Percentiles rank a stretch among this genome's conserved stretches.
These are phyloP conservation scores for Leccinum colubrinum DNA, from an alignment of 1,284 basidiomycete species.

Conservation along the genomic window DNA sequence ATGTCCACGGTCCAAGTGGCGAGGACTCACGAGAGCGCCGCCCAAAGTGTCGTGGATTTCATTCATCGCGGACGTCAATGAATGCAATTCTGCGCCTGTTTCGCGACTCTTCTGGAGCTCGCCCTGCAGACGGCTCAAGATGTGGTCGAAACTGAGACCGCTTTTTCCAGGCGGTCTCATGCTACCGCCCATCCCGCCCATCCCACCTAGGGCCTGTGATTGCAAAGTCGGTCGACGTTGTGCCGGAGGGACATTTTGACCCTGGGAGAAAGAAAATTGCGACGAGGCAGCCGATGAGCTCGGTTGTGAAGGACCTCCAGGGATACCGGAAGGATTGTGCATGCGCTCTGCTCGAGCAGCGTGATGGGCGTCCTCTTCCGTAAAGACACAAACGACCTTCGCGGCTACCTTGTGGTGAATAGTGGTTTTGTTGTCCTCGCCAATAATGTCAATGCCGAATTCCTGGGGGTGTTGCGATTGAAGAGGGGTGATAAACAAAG, in stretches of 20 bases:
- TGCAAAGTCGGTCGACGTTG: slow-evolving; percentile 58
- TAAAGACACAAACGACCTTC: slow-evolving; percentile 87
- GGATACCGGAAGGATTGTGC: slow-evolving; percentile 21
- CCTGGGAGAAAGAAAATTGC: slow-evolving; percentile 38
- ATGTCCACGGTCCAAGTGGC: neutral
- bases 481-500: neutral
- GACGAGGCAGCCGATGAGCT: slow-evolving; percentile 29
- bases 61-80: slow-evolving; percentile 78
- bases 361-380: slow-evolving; percentile 78
- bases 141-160: slow-evolving; percentile 82
- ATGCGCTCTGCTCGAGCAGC: slow-evolving; percentile 63
- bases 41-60: slow-evolving; percentile 93
- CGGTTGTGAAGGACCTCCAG: slow-evolving; percentile 27
- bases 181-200: slow-evolving; percentile 74
- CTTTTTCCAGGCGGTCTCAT: slow-evolving; percentile 72
- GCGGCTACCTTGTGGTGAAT: slow-evolving; percentile 98
- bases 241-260: slow-evolving; percentile 32
- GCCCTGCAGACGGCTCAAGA: slow-evolving; percentile 76
- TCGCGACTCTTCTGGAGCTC: slow-evolving; percentile 95
- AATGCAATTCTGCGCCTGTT: slow-evolving; percentile 86
- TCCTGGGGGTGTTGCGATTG: slow-evolving; percentile 54
- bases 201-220: slow-evolving; percentile 57
- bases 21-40: slow-evolving; percentile 66
- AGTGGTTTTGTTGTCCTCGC: slow-evolving; percentile 97
- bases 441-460: slow-evolving; percentile 98